Conservation (phyloP, 768 basidiomycete species). For the Dictyophora rubrovolvata region DNA sequence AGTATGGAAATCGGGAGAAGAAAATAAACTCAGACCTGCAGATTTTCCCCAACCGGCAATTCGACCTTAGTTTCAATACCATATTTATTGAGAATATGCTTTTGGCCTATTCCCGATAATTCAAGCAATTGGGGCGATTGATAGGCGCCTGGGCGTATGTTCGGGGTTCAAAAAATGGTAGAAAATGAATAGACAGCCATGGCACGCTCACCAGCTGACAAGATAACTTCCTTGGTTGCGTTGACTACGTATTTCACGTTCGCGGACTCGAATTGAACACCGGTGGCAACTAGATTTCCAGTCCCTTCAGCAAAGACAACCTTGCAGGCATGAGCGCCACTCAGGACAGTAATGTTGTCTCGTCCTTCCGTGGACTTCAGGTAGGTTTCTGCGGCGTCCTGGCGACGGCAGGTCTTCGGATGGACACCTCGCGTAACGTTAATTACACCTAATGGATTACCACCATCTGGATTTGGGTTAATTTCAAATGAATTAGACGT, state of each 20-base stretch:
- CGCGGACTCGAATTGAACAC: slow-evolving; percentile 33
- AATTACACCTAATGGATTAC: neutral
- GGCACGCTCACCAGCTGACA: slow-evolving; percentile 27
- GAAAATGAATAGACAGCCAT: neutral
- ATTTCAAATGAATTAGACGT: neutral
- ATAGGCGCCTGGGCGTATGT: neutral
- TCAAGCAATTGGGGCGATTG: slow-evolving; percentile 40
- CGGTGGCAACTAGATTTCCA: slow-evolving; percentile 28
- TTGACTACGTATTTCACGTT: slow-evolving; percentile 22
- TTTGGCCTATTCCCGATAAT: slow-evolving; percentile 59
- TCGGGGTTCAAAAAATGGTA: neutral
- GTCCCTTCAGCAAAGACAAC: slow-evolving; percentile 10
- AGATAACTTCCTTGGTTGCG: slow-evolving; percentile 41
- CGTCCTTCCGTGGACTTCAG: slow-evolving; percentile 16
- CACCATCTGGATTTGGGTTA: neutral
- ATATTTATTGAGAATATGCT: slow-evolving; percentile 33
- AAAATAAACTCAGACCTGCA: slow-evolving; percentile 22
- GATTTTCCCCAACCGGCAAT: slow-evolving; percentile 67
- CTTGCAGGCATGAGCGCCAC: slow-evolving; percentile 20
- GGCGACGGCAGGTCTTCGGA: slow-evolving; percentile 16
- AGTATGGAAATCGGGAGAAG: neutral
- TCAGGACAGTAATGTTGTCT: slow-evolving; percentile 19
- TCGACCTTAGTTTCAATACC: slow-evolving; percentile 44
- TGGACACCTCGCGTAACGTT: slow-evolving; percentile 12
- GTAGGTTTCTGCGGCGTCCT: slow-evolving; percentile 23